Evolutionary conservation across 371 early-diverging fungal species (phyloP), one percentile per base, ranked within the genome.

Genomic region (Circinella minor): DNA sequence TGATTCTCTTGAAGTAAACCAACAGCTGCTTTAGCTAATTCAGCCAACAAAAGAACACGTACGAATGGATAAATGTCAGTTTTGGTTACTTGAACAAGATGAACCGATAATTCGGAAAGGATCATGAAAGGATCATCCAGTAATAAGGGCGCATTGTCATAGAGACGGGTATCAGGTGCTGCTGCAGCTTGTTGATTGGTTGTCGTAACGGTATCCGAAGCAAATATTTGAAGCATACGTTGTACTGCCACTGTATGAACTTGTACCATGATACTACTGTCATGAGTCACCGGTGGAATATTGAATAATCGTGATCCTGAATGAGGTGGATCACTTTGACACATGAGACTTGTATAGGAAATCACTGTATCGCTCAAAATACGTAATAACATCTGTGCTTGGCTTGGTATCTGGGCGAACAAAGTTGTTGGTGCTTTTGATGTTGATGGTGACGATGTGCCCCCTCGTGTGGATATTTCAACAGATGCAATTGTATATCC

Each of bases 121-220:
- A 88, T 77, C 74, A 88, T 85, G 72, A 91, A 93, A 6, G 88
- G 88, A 73, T 92, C 91, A 39, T 91, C 91, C 75, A 88, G 71
- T 27, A 93, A 68, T 14, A 93, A 76, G 3, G 94, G 94, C 39
- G 73, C 68, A 4, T 80, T 82, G 36, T 82, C 78, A 48, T 79
- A 83, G 14, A 70, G 65, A 38, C 55, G 55, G 27, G 67, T 55
- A 36, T 66, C 59, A 11, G 60, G 55, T 14, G 68, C 72, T 39
- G 10, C 48, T 11, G 61, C 68, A n/a, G 77, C 54, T 7, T 61
- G 66, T 17, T 67, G 69, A 7, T 65, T 39, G 20, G 47, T 37
- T 48, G 60, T 65, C 20, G 36, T 59, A 3, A 74, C 72, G 55
- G 74, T 71, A 4, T 80, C 76, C 7, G 66, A 51, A 37, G 60